Conservation (phyloP, 1,284 basidiomycete species). For the Ceratobasidium papillatum region DNA sequence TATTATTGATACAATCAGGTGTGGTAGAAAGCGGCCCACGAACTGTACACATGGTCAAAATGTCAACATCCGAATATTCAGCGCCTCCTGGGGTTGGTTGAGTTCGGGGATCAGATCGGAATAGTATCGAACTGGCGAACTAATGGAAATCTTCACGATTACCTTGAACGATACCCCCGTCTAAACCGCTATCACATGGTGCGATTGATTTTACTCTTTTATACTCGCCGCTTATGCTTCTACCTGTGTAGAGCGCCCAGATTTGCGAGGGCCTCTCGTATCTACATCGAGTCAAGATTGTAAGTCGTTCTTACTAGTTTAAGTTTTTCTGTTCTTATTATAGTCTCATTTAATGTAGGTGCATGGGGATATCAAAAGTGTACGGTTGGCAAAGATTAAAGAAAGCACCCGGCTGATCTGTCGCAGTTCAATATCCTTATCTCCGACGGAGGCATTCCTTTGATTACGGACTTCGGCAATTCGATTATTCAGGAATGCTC, state of each 20-base stretch:
- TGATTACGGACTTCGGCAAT: constrained; percentile 9
- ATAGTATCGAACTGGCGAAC: background rate
- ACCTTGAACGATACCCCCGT: background rate
- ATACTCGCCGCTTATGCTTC: too few relatives aligned
- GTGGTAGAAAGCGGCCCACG: background rate
- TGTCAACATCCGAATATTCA: background rate
- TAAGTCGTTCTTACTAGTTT: background rate
- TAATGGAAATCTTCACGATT: background rate
- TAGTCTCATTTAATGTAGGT: background rate
- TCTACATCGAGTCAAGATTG: background rate
- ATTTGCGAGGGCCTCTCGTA: background rate
- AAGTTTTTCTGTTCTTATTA: background rate
- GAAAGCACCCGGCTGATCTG: too few relatives aligned
- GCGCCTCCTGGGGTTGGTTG: background rate
- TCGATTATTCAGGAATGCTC: background rate
- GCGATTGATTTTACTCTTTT: too few relatives aligned
- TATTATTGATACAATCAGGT: background rate
- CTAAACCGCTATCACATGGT: background rate
- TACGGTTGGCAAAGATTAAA: too few relatives aligned
- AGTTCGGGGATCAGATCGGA: background rate
- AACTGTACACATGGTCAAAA: background rate
- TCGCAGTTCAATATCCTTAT: background rate
- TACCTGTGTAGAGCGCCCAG: background rate
- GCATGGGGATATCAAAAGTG: constrained; percentile 26
- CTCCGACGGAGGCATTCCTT: background rate